Evolutionary conservation across 495 filamentous ascomycete species (phyloP).

Genomic region (Mytilinidion resinicola): DNA sequence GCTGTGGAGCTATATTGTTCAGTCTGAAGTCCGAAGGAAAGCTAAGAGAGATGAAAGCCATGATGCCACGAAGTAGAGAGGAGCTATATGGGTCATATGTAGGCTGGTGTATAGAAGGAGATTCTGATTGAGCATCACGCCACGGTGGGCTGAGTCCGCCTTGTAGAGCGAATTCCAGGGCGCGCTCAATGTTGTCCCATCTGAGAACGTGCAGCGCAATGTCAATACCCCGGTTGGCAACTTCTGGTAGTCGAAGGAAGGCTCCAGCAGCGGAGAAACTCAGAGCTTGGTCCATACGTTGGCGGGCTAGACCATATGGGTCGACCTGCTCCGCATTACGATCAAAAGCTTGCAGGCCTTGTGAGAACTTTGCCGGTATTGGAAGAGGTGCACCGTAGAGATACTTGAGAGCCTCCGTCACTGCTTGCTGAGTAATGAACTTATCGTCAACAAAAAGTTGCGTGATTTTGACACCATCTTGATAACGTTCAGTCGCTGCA

Average conservation of each 20-base stretch:
- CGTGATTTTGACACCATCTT: conserved; percentile 17
- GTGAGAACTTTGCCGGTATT: conserved; percentile 13
- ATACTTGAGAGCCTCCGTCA: conserved; percentile 30
- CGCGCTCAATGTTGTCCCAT: conserved; percentile 33
- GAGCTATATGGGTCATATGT: conserved; percentile 24
- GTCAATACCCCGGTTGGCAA: conserved; percentile 25
- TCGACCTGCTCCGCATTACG: neutral
- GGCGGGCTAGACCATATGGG: conserved; percentile 18
- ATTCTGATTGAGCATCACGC: neutral
- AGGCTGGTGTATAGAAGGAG: conserved; percentile 5
- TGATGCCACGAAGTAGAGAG: conserved; percentile 23
- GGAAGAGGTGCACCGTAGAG: conserved; percentile 33
- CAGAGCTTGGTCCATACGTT: conserved; percentile 29
- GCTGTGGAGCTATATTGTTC: conserved; percentile 29
- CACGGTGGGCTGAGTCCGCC: conserved; percentile 13
- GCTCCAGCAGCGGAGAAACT: conserved; percentile 28
- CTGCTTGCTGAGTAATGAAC: conserved; percentile 19
- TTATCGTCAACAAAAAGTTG: conserved; percentile 20
- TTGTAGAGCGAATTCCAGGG: conserved; percentile 28
- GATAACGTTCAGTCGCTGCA: neutral
- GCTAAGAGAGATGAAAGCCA: conserved; percentile 31
- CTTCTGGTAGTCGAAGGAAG: conserved; percentile 20
- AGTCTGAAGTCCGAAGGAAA: conserved; percentile 32
- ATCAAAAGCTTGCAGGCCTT: conserved; percentile 12
- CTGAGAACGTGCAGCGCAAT: conserved; percentile 27